Evolutionary conservation across 257 asterid species (phyloP), one percentile per base, ranked within the genome.

Genomic region (Schizonepeta tenuifolia): DNA sequence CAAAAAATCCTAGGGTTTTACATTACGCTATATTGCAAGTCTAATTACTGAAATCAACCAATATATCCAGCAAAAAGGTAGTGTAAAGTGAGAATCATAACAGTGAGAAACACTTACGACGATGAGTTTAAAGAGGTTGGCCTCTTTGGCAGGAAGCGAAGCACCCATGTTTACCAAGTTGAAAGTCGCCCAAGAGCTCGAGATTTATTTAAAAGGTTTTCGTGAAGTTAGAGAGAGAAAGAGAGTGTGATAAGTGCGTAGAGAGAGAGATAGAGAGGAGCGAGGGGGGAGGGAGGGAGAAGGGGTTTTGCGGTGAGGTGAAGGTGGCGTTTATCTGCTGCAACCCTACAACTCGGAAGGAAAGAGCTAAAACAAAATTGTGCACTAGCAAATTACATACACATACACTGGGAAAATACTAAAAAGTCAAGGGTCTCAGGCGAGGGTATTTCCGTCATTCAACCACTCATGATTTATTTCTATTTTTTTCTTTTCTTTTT

Each of bases 91-190:
- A 64, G 47, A 75, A 72, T 69, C 68, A 33, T 0, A 17, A 31
- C n/a, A 31, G 67, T 33, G 43, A 11, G 14, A 50, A 84, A 18
- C 70, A 81, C 98, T 88, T 83, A 95, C 99, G 46, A 92, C 99
- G 89, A 95, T 92, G 90, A 90, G 86, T 63, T 95, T 95, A 77
- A 95, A 95, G 86, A 95, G 98, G 90, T 95, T 95, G 77, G 96
- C 92, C 91, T 95, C 99, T 83, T 87, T 95, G 17, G 98, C 83
- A 83, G 99, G 99, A 80, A 95, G 98, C 70, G 98, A 82, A 69
- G 89, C 87, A 54, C 99, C 99, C 98, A 94, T 94, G 12, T 81
- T 75, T 63, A 43, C 76, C 77, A 18, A 74, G 69, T 26, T 49
- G 77, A 57, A 62, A 21, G 69, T 56, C 47, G 33, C 44, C 70